phyloP scores from a whole-genome alignment of 352 stramenopile species.

The Phytophthora kernoviae region DNA sequence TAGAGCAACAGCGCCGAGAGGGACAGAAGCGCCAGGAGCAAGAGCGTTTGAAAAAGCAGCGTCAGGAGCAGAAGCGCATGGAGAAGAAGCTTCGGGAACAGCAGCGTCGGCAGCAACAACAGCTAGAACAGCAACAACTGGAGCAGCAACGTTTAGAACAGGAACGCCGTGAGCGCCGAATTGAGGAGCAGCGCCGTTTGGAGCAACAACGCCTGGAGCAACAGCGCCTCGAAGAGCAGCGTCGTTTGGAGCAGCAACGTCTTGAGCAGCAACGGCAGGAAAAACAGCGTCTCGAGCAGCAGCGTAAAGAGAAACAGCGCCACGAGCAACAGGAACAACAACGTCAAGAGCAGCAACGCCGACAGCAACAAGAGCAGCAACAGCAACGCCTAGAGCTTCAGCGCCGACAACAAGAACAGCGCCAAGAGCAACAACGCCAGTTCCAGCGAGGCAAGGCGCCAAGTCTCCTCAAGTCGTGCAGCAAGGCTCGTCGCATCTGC shows the following conservation, averaged over 20 bases:
- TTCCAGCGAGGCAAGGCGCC: conserved; percentile 40
- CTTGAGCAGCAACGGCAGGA: conserved; percentile 5
- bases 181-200: conserved; percentile 23
- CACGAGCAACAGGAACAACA: conserved; percentile 35
- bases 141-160: conserved; percentile 37
- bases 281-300: conserved; percentile 11
- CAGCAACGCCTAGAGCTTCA: conserved; percentile 33
- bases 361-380: conserved; percentile 19
- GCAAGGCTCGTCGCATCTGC: conserved; percentile 41
- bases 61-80: conserved; percentile 35
- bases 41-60: conserved; percentile 25
- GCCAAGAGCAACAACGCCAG: conserved; percentile 39
- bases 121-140: conserved; percentile 25
- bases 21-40: conserved; percentile 15
- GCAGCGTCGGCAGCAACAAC: conserved; percentile 22
- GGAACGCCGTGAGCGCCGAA: conserved; percentile 8
- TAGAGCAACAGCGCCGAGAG: conserved; percentile 20
- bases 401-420: conserved; percentile 36
- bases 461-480: conserved; percentile 40
- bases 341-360: conserved; percentile 29
- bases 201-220: conserved; percentile 40
- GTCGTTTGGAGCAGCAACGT: conserved; percentile 17
- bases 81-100: conserved; percentile 28
- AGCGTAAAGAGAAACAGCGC: conserved; percentile 22
- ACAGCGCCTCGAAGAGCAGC: conserved; percentile 27